Percentiles rank a stretch among this genome's conserved stretches.
Conservation (phyloP, 2,329 filamentous ascomycete species). For the Penicillium capsulatum region DNA sequence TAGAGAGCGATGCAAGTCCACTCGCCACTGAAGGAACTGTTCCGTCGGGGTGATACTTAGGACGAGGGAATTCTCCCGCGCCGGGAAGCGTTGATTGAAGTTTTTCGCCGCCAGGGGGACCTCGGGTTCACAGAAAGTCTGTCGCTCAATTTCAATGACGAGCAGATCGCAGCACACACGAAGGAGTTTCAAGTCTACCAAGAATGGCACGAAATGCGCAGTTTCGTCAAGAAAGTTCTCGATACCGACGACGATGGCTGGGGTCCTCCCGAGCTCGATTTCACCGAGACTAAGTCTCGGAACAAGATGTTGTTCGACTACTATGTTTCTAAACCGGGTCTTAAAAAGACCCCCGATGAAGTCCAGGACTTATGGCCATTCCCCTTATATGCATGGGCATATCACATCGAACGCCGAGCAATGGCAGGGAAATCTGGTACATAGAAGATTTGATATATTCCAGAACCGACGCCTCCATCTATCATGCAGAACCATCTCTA, state of each 20-base stretch:
- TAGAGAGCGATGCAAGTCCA: slow-evolving; percentile 7
- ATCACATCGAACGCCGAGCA: too few relatives aligned
- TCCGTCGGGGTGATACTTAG: slow-evolving; percentile 19
- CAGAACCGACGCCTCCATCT: slow-evolving; percentile 14
- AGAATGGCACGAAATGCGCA: slow-evolving; percentile 22
- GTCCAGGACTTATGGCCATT: slow-evolving; percentile 3
- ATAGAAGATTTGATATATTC: slow-evolving; percentile 9
- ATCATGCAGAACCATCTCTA: slow-evolving; percentile 14
- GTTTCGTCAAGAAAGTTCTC: slow-evolving; percentile 19
- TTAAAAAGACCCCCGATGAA: slow-evolving; percentile 1
- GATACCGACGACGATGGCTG: slow-evolving; percentile 23
- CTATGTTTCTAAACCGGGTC: slow-evolving; percentile 2
- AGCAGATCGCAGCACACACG: slow-evolving; percentile 13
- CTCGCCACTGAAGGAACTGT: slow-evolving; percentile 12
- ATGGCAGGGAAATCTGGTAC: background rate
- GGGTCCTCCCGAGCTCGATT: slow-evolving; percentile 14
- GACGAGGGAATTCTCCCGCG: slow-evolving; percentile 28
- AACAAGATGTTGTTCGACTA: slow-evolving; percentile 18
- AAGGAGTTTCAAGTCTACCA: slow-evolving; percentile 23
- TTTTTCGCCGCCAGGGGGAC: slow-evolving; percentile 18
- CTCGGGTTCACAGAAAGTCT: slow-evolving; percentile 20
- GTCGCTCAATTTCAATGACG: slow-evolving; percentile 5
- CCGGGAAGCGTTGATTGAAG: slow-evolving; percentile 24
- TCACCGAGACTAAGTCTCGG: slow-evolving; percentile 15
- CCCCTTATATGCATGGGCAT: background rate